These are phyloP conservation scores for Hyparrhenia diplandra DNA, from an alignment of 176 grass and related monocot genomes.

Conservation along the genomic window DNA sequence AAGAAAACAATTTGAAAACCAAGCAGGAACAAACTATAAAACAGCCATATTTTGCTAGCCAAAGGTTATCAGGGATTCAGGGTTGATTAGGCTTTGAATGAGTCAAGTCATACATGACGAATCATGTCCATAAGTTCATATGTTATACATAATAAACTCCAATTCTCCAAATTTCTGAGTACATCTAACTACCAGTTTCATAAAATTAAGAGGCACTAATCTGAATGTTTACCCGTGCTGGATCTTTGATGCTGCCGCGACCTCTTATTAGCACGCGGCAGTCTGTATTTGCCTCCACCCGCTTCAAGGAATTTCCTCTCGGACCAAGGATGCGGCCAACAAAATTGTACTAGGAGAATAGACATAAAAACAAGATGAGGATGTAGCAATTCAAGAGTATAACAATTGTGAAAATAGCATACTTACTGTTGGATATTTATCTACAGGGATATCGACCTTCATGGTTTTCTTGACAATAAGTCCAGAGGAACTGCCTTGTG, in stretches of 20 bases:
- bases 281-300: constrained; percentile 91
- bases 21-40: background rate
- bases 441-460: constrained; percentile 88
- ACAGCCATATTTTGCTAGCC: background rate
- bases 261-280: constrained; percentile 96
- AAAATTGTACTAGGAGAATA: constrained; percentile 72
- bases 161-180: background rate
- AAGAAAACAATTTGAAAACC: background rate
- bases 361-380: constrained; percentile 15
- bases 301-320: constrained; percentile 90
- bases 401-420: background rate
- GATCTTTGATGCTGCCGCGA: constrained; percentile 96
- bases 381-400: background rate
- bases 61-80: background rate
- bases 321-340: constrained; percentile 93
- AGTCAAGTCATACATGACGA: background rate
- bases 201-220: constrained; percentile 3
- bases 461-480: constrained; percentile 94
- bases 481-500: constrained; percentile 81
- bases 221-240: constrained; percentile 59
- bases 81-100: background rate
- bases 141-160: background rate
- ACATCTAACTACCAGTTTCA: background rate
- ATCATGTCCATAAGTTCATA: background rate
- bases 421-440: constrained; percentile 94